These are phyloP conservation scores for Collariella sp. DNA, from an alignment of 495 filamentous ascomycete species.

Conservation along the genomic window DNA sequence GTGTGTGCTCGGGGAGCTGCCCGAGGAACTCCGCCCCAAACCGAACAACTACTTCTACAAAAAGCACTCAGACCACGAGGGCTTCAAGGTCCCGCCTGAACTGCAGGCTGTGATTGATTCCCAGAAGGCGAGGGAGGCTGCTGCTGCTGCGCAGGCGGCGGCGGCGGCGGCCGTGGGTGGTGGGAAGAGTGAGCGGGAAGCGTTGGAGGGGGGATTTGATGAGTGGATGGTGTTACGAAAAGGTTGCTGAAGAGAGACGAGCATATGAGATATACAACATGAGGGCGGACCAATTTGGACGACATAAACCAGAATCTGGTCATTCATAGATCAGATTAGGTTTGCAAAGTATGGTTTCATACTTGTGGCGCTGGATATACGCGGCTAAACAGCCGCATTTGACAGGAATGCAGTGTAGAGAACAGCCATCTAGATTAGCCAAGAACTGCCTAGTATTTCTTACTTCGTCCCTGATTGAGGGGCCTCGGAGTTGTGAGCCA, in stretches of 20 bases:
- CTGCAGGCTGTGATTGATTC: constrained; percentile 42
- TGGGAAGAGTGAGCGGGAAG: constrained; percentile 6
- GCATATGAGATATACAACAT: background rate
- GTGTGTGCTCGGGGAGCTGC: constrained; percentile 59
- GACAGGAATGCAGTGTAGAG: background rate
- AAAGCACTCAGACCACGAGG: constrained; percentile 49
- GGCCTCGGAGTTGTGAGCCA: no score
- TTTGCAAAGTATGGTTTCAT: constrained; percentile 10
- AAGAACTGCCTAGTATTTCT: background rate
- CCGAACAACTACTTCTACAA: constrained; percentile 62
- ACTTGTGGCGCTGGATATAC: constrained; percentile 8
- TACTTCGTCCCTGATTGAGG: no score
- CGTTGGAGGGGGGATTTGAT: background rate
- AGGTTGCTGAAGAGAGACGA: background rate
- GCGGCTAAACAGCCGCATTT: background rate
- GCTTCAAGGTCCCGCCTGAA: constrained; percentile 47
- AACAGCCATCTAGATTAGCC: background rate
- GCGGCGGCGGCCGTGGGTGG: constrained; percentile 13
- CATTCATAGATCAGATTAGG: background rate
- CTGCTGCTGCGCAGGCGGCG: constrained; percentile 21
- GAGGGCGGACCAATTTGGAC: background rate
- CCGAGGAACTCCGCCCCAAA: constrained; percentile 57
- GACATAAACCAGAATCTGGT: background rate
- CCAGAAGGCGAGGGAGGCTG: constrained; percentile 37
- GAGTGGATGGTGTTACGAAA: no score